These are phyloP conservation scores for Calocybe indica DNA, from an alignment of 768 basidiomycete genomes.

Conservation along the genomic window DNA sequence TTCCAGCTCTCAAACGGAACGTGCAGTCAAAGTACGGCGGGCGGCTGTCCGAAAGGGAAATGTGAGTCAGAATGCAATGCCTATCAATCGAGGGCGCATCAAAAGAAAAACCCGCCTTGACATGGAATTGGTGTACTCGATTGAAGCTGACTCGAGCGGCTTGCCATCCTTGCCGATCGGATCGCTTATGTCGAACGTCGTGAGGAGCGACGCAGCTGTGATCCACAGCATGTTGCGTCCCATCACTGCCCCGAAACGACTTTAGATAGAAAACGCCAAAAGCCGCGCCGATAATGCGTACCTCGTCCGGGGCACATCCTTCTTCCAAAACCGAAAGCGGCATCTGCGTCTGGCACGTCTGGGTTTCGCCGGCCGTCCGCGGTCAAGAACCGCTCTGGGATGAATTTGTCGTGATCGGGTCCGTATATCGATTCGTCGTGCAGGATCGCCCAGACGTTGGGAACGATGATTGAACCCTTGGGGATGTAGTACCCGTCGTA, in stretches of 20 bases:
- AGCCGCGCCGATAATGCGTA: neutral
- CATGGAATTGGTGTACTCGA: too few relatives aligned
- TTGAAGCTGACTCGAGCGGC: neutral
- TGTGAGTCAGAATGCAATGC: too few relatives aligned
- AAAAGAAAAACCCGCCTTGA: too few relatives aligned
- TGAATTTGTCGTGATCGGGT: neutral
- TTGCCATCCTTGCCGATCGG: neutral
- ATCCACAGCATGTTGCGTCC: neutral
- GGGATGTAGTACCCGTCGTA: constrained; percentile 5
- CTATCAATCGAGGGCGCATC: too few relatives aligned
- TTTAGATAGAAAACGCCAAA: neutral
- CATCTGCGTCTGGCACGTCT: neutral
- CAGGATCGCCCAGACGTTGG: constrained; percentile 1
- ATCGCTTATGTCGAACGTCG: neutral
- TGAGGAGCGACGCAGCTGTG: neutral
- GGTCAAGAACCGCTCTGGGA: neutral
- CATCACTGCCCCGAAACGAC: neutral
- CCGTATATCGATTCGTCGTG: neutral
- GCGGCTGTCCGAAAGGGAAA: too few relatives aligned
- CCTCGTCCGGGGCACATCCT: neutral
- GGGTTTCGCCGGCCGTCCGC: neutral
- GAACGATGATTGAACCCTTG: constrained; percentile 3
- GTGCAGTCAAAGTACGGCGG: too few relatives aligned
- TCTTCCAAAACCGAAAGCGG: neutral
- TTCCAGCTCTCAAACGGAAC: too few relatives aligned